Base-by-base conservation (phyloP, 208 protist genomes). In the Trypanosomatidae sp. region DNA sequence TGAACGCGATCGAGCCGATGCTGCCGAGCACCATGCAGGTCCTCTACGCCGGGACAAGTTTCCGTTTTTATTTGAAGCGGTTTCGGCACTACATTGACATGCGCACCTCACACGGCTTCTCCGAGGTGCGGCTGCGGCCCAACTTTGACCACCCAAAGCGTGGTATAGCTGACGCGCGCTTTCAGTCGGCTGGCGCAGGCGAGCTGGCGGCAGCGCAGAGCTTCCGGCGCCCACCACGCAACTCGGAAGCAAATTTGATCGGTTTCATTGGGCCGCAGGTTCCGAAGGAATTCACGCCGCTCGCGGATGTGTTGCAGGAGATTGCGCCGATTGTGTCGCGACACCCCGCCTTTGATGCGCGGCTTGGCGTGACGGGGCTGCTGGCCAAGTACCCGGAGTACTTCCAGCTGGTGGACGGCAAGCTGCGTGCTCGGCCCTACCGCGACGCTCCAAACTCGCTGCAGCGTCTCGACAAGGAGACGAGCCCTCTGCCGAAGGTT, bases 351-450 rank as follows among this genome's bases (percentile, higher is more conserved):
- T 95, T 95, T 75, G 86, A 95, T 71, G 36, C 90, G 8, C 87
- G 89, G 0, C 83, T 95, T 4, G 92, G 92, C 13, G 87, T 94
- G 43, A 90, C 80, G 4, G 92, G 90, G 25, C 71, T 95, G 36
- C 84, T 97, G 43, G 89, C 89, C 47, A 94, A 94, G 79, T 94
- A 97, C 72, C 88, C 88, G 2, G 88, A 95, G 69, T 97, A 97
- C 73, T 94, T 97, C 71, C 92, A 97, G 66, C 64, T 95, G 43
- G 77, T 81, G 13, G 82, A 92, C 44, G 83, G 86, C 3, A 84
- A 83, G 70, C 67, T 95, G 43, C 92, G 92, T 19, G 86, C 88
- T 12, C 90, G 92, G 46, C 92, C 92, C 2, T 93, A 92, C 67
- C 72, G 76, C 6, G 79, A 74, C 41, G 90, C 92, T 1, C 92